A percentile compares a stretch with the other conserved stretches of the same genome.
phyloP scores from a whole-genome alignment of 768 basidiomycete genomes.

The Hericium rajendrae region DNA sequence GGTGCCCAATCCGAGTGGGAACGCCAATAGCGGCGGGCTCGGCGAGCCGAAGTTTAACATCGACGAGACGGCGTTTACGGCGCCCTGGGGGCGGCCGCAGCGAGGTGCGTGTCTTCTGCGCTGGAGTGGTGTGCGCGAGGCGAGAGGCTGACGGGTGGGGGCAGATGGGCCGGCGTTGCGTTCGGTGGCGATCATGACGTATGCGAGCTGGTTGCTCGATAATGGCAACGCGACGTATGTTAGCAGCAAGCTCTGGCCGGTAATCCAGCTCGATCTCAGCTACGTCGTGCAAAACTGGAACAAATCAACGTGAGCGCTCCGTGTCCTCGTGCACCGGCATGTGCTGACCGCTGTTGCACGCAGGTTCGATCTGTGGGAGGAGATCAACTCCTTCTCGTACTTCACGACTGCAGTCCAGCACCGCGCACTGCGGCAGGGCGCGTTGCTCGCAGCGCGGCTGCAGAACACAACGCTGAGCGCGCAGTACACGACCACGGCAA shows the following conservation, averaged over 20 bases:
- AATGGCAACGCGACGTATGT: conserved; percentile 44
- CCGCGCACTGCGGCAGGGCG: conserved; percentile 33
- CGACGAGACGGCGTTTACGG: conserved; percentile 43
- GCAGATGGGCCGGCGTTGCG: conserved; percentile 70
- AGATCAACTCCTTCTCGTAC: conserved; percentile 61
- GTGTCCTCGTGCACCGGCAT: background rate
- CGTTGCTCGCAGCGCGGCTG: conserved; percentile 45
- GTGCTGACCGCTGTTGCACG: background rate
- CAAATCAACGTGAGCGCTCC: conserved; percentile 37
- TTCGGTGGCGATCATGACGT: conserved; percentile 56
- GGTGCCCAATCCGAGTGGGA: conserved; percentile 60
- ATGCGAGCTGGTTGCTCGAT: conserved; percentile 53
- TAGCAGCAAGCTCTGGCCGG: conserved; percentile 50
- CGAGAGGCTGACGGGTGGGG: background rate
- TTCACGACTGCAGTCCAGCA: conserved; percentile 57
- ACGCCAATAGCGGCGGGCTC: conserved; percentile 53
- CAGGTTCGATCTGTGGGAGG: conserved; percentile 70
- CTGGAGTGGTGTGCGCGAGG: background rate
- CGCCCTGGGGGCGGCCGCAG: conserved; percentile 43
- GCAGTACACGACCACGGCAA: conserved; percentile 47
- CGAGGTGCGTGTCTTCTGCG: conserved; percentile 31
- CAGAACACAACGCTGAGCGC: conserved; percentile 38
- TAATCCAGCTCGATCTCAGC: conserved; percentile 63
- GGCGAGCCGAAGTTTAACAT: conserved; percentile 73
- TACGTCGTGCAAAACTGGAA: conserved; percentile 66